Conservation (phyloP, 2,329 filamentous ascomycete species). For the Paraphaeosphaeria minitans region DNA sequence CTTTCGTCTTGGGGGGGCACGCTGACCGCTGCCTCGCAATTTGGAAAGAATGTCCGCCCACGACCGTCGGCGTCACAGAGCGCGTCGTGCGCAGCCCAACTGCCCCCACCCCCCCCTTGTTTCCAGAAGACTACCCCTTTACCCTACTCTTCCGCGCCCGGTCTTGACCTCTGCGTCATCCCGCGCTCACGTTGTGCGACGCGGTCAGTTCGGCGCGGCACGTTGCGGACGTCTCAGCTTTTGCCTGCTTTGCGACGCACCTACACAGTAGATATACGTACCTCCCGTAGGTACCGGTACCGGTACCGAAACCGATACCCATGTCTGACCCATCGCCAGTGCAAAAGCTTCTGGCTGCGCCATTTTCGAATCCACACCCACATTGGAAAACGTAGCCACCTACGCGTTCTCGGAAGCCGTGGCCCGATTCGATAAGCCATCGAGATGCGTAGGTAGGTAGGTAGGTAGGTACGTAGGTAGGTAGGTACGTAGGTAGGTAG, state of each 20-base stretch:
- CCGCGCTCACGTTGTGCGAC: conserved; percentile 17
- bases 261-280: not conserved
- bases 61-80: conserved; percentile 28
- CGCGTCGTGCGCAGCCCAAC: conserved; percentile 33
- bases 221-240: conserved; percentile 2
- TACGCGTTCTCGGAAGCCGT: not conserved
- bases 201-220: conserved; percentile 15
- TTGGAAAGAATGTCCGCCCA: conserved; percentile 38
- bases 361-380: not conserved
- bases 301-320: too few species aligned
- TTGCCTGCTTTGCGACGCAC: not conserved
- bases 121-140: conserved; percentile 48
- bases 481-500: too few species aligned
- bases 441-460: too few species aligned
- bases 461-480: too few species aligned
- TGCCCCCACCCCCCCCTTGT: too few species aligned
- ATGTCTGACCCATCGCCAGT: not conserved
- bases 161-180: conserved; percentile 20
- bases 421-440: not conserved
- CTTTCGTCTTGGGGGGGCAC: conserved; percentile 25
- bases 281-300: too few species aligned
- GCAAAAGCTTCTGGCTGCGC: not conserved
- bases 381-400: not conserved
- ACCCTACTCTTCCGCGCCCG: conserved; percentile 22
- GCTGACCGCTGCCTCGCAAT: conserved; percentile 29